Evolutionary conservation across 208 protist species (phyloP).

Genomic region (Wallacemonas sp.): DNA sequence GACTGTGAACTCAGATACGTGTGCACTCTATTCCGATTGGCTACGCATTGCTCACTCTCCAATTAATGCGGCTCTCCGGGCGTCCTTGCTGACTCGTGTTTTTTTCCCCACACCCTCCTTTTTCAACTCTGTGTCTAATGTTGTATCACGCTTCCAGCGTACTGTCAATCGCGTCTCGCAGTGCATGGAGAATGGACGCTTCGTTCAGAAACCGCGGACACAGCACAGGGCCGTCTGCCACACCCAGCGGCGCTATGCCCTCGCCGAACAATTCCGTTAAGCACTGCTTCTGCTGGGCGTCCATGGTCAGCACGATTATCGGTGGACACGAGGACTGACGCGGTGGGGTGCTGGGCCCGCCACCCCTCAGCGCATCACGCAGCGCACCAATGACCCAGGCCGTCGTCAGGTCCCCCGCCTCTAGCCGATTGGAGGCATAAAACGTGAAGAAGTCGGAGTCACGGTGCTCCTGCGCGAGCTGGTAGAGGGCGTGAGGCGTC

Average conservation of each 20-base stretch:
- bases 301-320: constrained; percentile 69
- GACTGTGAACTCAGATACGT: no score
- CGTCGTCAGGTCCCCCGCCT: constrained; percentile 70
- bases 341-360: background rate
- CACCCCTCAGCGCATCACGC: constrained; percentile 5
- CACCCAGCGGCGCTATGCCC: constrained; percentile 10
- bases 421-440: constrained; percentile 52
- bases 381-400: constrained; percentile 47
- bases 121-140: no score
- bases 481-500: constrained; percentile 55
- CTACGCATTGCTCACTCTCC: no score
- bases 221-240: constrained; percentile 16
- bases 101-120: no score
- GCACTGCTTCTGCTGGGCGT: constrained; percentile 54
- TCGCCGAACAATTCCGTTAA: constrained; percentile 43
- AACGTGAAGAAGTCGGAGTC: constrained; percentile 71
- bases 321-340: constrained; percentile 32
- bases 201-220: constrained; percentile 18
- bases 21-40: no score
- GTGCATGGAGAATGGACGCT: constrained; percentile 14
- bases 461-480: constrained; percentile 57
- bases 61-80: no score
- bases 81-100: no score
- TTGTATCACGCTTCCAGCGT: constrained; percentile 9
- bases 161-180: constrained; percentile 27